Conservation (phyloP, 345 rosid species). For the Gossypium ekmanianum region DNA sequence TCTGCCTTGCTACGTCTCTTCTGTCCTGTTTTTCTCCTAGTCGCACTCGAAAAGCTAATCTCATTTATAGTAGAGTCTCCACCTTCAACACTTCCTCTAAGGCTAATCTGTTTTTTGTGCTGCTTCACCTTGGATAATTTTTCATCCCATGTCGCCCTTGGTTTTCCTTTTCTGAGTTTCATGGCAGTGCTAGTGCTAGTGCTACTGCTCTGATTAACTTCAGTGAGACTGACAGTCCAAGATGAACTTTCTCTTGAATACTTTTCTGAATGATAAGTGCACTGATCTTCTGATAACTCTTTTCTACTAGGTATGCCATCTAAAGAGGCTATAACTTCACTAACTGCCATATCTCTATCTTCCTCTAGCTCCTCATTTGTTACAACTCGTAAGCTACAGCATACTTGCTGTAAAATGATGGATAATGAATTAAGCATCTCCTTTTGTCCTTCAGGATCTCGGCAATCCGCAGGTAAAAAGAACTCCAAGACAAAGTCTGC, state of each 20-base stretch:
- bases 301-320: slow-evolving; percentile 30
- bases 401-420: slow-evolving; percentile 55
- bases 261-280: slow-evolving; percentile 26
- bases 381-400: slow-evolving; percentile 66
- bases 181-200: slow-evolving; percentile 24
- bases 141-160: slow-evolving; percentile 24
- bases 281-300: slow-evolving; percentile 29
- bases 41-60: slow-evolving; percentile 39
- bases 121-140: slow-evolving; percentile 25
- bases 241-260: slow-evolving; percentile 30
- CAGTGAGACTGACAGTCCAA: slow-evolving; percentile 25
- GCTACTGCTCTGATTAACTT: slow-evolving; percentile 25
- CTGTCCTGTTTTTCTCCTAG: slow-evolving; percentile 35
- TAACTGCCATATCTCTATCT: slow-evolving; percentile 32
- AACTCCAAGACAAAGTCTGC: slow-evolving; percentile 87
- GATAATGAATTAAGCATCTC: slow-evolving; percentile 69
- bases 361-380: slow-evolving; percentile 66
- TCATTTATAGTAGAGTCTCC: slow-evolving; percentile 43
- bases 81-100: slow-evolving; percentile 26
- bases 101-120: slow-evolving; percentile 26
- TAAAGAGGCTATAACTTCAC: slow-evolving; percentile 35
- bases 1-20: slow-evolving; percentile 66
- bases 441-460: slow-evolving; percentile 53
- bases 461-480: slow-evolving; percentile 74
- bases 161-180: slow-evolving; percentile 20